These are phyloP conservation scores for Lactarius indigo DNA, from an alignment of 768 basidiomycete species.

Conservation along the genomic window DNA sequence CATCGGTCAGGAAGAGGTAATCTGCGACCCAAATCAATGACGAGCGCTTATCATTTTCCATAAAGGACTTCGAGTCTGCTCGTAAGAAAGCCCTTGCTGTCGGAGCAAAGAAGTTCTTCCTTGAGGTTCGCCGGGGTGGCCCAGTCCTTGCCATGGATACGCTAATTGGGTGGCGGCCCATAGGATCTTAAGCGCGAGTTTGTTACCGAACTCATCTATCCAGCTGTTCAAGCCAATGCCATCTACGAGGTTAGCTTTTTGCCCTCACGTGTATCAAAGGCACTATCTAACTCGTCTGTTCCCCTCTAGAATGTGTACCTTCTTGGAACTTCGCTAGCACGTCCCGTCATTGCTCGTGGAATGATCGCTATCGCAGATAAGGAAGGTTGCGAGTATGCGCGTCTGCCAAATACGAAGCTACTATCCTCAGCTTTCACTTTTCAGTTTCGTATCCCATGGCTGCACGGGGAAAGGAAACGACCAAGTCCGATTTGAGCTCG, in stretches of 20 bases:
- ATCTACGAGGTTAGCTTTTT: slow-evolving; percentile 81
- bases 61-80: slow-evolving; percentile 90
- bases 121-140: slow-evolving; percentile 50
- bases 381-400: slow-evolving; percentile 91
- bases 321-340: slow-evolving; percentile 94
- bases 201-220: slow-evolving; percentile 93
- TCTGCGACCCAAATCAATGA: slow-evolving; percentile 15
- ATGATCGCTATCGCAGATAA: slow-evolving; percentile 92
- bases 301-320: slow-evolving; percentile 81
- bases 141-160: background rate
- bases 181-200: slow-evolving; percentile 95
- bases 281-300: background rate
- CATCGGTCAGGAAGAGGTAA: slow-evolving; percentile 86
- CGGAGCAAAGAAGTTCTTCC: slow-evolving; percentile 95
- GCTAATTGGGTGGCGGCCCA: background rate
- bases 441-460: slow-evolving; percentile 92
- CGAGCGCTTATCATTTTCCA: slow-evolving; percentile 17
- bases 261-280: background rate
- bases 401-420: background rate
- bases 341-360: slow-evolving; percentile 97
- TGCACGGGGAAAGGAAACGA: slow-evolving; percentile 99
- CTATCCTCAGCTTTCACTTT: background rate
- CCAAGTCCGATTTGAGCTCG: slow-evolving; percentile 98
- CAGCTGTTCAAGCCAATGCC: slow-evolving; percentile 96
- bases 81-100: slow-evolving; percentile 83